These are phyloP conservation scores for Dioszegia hungarica DNA, from an alignment of 768 basidiomycete species.

Conservation along the genomic window DNA sequence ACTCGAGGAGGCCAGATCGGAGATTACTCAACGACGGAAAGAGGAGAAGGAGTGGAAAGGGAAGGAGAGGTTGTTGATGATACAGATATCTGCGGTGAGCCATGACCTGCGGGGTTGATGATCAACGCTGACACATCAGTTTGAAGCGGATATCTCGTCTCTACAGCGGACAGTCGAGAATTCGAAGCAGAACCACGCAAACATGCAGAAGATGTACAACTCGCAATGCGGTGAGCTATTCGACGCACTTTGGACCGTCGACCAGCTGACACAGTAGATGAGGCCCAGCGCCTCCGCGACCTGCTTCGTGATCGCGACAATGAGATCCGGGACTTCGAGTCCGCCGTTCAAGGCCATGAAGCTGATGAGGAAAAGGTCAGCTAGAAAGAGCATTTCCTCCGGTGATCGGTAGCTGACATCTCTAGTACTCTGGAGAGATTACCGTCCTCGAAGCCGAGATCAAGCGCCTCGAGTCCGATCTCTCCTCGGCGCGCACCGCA, in stretches of 20 bases:
- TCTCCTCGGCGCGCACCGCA: constrained; percentile 64
- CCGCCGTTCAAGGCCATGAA: constrained; percentile 59
- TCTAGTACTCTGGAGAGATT: constrained; percentile 65
- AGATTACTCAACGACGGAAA: constrained; percentile 71
- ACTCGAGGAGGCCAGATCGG: constrained; percentile 71
- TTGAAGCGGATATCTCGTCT: constrained; percentile 73
- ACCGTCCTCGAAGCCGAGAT: constrained; percentile 69
- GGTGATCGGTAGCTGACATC: constrained; percentile 22
- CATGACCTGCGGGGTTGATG: constrained; percentile 62
- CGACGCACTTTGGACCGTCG: too few species aligned
- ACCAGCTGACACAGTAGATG: constrained; percentile 52
- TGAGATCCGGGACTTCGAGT: constrained; percentile 62
- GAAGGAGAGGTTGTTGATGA: constrained; percentile 62
- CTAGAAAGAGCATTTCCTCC: neutral
- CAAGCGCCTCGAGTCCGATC: constrained; percentile 64
- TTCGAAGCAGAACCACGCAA: constrained; percentile 66
- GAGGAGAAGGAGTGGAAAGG: constrained; percentile 88
- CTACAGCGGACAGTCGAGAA: constrained; percentile 69
- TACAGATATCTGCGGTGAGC: constrained; percentile 31
- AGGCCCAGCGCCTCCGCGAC: constrained; percentile 72
- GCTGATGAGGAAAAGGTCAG: constrained; percentile 56
- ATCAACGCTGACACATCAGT: constrained; percentile 48
- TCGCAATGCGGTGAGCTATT: constrained; percentile 70
- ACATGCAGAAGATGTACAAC: constrained; percentile 78
- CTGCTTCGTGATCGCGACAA: constrained; percentile 71